Evolutionary conservation across 306 rosid species (phyloP).

Genomic region (Gillenia trifoliata): DNA sequence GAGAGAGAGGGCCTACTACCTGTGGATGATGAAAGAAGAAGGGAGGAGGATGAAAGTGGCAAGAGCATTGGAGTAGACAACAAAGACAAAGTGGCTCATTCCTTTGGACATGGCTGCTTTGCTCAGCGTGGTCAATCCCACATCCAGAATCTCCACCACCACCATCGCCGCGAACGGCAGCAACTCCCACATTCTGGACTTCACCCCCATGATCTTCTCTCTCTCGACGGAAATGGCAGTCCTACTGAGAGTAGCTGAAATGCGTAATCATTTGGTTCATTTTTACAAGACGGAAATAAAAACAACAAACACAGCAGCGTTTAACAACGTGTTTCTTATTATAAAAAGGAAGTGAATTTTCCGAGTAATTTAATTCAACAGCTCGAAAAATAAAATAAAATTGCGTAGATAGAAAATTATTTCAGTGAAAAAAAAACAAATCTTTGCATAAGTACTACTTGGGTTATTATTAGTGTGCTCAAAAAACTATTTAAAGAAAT

Average conservation of each 20-base stretch:
- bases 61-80: conserved; percentile 41
- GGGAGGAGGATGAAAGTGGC: conserved; percentile 36
- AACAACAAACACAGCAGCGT: no score
- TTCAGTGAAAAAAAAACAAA: no score
- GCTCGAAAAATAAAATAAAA: no score
- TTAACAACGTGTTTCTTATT: no score
- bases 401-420: no score
- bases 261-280: no score
- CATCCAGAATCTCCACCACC: conserved; percentile 27
- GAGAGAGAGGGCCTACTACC: conserved; percentile 24
- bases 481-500: no score
- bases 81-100: conserved; percentile 34
- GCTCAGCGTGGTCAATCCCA: conserved; percentile 31
- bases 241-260: not conserved
- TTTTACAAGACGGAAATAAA: no score
- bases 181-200: conserved; percentile 1
- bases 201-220: conserved; percentile 8
- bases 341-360: no score
- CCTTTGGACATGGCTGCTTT: conserved; percentile 46
- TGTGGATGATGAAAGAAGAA: conserved; percentile 25
- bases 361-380: no score
- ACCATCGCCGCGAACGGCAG: conserved; percentile 35
- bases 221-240: not conserved
- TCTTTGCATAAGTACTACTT: no score
- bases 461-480: no score